Percentiles rank a stretch among this genome's conserved stretches.
Evolutionary conservation across 2,329 filamentous ascomycete species (phyloP).

Genomic region (Chaetomiaceae sp.): DNA sequence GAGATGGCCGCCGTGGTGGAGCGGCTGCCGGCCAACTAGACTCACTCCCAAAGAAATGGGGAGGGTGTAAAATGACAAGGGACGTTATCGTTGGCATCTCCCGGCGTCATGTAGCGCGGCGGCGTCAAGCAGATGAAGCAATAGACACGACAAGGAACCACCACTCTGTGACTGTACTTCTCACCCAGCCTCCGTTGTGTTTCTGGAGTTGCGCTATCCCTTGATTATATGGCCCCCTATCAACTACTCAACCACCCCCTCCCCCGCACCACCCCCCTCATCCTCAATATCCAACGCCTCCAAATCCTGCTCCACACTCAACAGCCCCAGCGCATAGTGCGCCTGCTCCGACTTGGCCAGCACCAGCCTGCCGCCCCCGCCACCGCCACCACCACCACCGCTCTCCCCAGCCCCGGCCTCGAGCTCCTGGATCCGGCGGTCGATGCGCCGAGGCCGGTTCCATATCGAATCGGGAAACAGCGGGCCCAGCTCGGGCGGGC

Average conservation of each 20-base stretch:
- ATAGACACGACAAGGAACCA: background rate
- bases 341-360: constrained; percentile 60
- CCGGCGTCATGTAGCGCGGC: background rate
- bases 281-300: constrained; percentile 53
- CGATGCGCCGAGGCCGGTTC: constrained; percentile 48
- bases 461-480: constrained; percentile 41
- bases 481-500: constrained; percentile 38
- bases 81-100: background rate
- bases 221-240: no score
- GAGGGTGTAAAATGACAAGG: background rate
- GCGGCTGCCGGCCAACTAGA: constrained; percentile 65
- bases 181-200: background rate
- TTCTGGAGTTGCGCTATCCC: no score
- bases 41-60: background rate
- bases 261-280: background rate
- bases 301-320: constrained; percentile 75
- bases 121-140: background rate
- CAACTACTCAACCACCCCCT: background rate
- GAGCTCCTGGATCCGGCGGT: constrained; percentile 47
- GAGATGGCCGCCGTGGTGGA: constrained; percentile 94
- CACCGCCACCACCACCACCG: no score
- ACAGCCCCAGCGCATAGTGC: constrained; percentile 72
- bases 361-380: constrained; percentile 49
- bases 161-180: background rate
- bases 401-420: no score